Conservation (phyloP, 148 eudicot species). For the Heliosperma pusillum region DNA sequence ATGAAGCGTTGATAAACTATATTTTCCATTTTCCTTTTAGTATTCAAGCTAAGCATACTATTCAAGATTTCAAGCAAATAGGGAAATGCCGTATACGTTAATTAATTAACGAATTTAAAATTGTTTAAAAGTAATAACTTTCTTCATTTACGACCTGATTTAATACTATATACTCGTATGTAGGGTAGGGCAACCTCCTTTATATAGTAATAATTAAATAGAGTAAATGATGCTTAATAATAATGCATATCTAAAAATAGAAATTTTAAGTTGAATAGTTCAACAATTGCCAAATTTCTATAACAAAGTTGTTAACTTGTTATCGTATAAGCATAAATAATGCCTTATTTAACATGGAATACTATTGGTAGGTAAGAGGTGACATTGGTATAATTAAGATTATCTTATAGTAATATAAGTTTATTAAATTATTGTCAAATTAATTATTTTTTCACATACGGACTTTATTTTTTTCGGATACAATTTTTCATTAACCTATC, state of each 20-base stretch:
- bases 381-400: not conserved
- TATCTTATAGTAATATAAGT: too few species aligned
- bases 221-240: not conserved
- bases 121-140: constrained; percentile 10
- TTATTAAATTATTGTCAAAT: too few species aligned
- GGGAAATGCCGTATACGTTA: constrained; percentile 11
- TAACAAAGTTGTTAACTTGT: not conserved
- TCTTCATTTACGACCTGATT: constrained; percentile 14
- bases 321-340: not conserved
- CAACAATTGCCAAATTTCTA: not conserved
- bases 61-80: not conserved
- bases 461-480: too few species aligned
- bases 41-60: not conserved
- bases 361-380: not conserved
- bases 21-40: not conserved
- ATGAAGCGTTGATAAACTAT: too few species aligned
- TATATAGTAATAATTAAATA: not conserved
- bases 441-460: too few species aligned
- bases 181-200: not conserved
- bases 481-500: too few species aligned
- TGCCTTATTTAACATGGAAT: not conserved
- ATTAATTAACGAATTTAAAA: not conserved
- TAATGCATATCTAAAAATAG: not conserved
- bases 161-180: not conserved
- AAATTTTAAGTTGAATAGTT: not conserved